These are phyloP conservation scores for Penicillium fuscoglaucum DNA, from an alignment of 2,329 filamentous ascomycete species.

Conservation along the genomic window DNA sequence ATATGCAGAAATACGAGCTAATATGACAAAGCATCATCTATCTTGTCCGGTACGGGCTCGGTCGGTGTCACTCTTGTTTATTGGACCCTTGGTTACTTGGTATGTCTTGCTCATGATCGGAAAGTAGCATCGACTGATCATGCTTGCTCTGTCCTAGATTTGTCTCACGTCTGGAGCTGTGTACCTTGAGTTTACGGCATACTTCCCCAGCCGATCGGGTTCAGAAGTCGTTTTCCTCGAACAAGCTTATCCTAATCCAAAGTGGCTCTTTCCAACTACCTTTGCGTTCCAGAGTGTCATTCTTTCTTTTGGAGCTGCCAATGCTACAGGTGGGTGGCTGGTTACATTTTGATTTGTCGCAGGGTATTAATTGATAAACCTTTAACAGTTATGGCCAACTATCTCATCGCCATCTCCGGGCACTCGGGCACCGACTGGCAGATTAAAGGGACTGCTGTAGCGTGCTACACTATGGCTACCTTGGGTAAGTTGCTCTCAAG, in stretches of 20 bases:
- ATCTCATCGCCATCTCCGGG: conserved; percentile 60
- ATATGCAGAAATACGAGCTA: background rate
- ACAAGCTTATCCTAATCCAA: conserved; percentile 64
- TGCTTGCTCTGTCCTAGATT: background rate
- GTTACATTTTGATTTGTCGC: background rate
- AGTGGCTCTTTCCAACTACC: conserved; percentile 62
- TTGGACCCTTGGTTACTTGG: conserved; percentile 63
- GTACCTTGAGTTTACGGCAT: conserved; percentile 65
- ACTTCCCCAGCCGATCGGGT: conserved; percentile 66
- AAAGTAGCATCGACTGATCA: background rate
- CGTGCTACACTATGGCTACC: conserved; percentile 60
- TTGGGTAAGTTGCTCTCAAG: conserved; percentile 47
- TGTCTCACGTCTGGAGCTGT: conserved; percentile 38
- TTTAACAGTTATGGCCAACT: conserved; percentile 54
- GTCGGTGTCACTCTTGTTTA: conserved; percentile 63
- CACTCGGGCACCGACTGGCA: conserved; percentile 59
- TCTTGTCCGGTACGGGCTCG: conserved; percentile 60
- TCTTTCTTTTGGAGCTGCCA: conserved; percentile 65
- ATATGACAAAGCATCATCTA: conserved; percentile 51
- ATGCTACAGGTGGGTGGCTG: conserved; percentile 50
- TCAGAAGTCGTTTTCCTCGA: conserved; percentile 68
- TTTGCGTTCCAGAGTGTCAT: conserved; percentile 65
- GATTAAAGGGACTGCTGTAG: conserved; percentile 64
- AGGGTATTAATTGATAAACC: background rate
- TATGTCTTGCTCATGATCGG: conserved; percentile 53